A percentile compares a stretch with the other conserved stretches of the same genome.
phyloP scores from a whole-genome alignment of 2,329 filamentous ascomycete species.

The Venturiaceae sp. region DNA sequence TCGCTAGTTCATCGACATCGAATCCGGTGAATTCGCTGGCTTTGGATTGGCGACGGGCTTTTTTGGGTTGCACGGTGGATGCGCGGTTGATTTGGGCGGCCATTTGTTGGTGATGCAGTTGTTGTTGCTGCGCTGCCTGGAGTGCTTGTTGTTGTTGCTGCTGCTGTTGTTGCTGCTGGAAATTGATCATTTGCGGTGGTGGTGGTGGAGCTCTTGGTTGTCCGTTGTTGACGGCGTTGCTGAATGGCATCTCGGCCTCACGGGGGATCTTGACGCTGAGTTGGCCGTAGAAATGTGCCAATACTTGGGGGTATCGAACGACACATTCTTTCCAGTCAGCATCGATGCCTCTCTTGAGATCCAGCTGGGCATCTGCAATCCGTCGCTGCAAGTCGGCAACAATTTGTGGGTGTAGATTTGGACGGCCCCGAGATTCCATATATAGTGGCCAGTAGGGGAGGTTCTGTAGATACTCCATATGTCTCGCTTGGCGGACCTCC shows the following conservation, averaged over 20 bases:
- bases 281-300: slow-evolving; percentile 9
- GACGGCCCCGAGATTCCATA: slow-evolving; percentile 8
- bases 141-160: neutral
- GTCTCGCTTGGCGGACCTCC: neutral
- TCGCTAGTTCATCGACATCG: slow-evolving; percentile 2
- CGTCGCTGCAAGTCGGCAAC: slow-evolving; percentile 6
- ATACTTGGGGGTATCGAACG: slow-evolving; percentile 9
- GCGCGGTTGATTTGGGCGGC: neutral
- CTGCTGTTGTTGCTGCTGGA: neutral
- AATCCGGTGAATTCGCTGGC: neutral
- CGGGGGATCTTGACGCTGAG: slow-evolving; percentile 6
- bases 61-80: neutral
- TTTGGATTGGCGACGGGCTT: neutral
- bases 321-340: slow-evolving; percentile 11
- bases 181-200: neutral
- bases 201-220: slow-evolving; percentile 2
- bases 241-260: slow-evolving; percentile 19
- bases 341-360: slow-evolving; percentile 7
- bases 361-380: slow-evolving; percentile 5
- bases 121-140: neutral
- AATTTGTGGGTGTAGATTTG: slow-evolving; percentile 9
- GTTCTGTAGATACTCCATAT: neutral
- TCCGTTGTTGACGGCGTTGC: neutral
- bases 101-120: neutral
- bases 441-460: slow-evolving; percentile 9